Conservation (phyloP, 2,329 filamentous ascomycete genomes). For the Sporothrix mexicana region DNA sequence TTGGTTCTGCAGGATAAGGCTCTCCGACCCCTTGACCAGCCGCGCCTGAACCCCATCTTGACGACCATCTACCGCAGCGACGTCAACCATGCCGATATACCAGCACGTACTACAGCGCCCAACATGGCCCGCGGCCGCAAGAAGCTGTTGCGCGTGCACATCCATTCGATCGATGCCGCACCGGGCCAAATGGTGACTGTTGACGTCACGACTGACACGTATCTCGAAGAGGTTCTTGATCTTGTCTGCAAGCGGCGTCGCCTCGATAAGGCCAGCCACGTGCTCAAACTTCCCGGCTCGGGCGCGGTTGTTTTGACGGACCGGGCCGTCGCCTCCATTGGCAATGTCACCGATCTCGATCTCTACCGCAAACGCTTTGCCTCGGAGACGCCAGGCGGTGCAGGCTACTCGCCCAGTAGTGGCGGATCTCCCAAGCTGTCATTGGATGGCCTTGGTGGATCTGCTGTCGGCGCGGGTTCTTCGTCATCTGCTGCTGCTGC, state of each 20-base stretch:
- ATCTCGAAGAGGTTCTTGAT: conserved; percentile 81
- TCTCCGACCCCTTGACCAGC: conserved; percentile 41
- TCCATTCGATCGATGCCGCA: conserved; percentile 70
- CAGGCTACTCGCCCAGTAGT: conserved; percentile 30
- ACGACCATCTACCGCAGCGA: conserved; percentile 65
- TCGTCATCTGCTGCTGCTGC: conserved; percentile 20
- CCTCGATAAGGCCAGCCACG: conserved; percentile 78
- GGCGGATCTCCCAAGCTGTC: conserved; percentile 72
- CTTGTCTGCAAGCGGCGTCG: conserved; percentile 77
- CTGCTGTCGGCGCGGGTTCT: conserved; percentile 48
- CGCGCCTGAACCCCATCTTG: conserved; percentile 64
- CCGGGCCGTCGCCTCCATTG: conserved; percentile 78
- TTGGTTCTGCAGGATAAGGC: conserved; percentile 7
- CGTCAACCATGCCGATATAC: conserved; percentile 62
- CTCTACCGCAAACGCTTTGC: conserved; percentile 76
- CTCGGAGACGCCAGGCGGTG: conserved; percentile 60
- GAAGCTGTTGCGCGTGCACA: conserved; percentile 74
- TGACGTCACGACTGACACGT: conserved; percentile 80
- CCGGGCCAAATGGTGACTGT: conserved; percentile 76
- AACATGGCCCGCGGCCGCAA: conserved; percentile 65
- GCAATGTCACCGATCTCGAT: conserved; percentile 75
- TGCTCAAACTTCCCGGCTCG: conserved; percentile 76
- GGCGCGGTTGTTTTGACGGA: conserved; percentile 78
- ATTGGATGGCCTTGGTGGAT: conserved; percentile 54
- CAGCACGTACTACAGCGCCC: conserved; percentile 53